Base-by-base conservation (phyloP, 192 early-diverging fungal genomes). In the Coemansia guatemalensis region DNA sequence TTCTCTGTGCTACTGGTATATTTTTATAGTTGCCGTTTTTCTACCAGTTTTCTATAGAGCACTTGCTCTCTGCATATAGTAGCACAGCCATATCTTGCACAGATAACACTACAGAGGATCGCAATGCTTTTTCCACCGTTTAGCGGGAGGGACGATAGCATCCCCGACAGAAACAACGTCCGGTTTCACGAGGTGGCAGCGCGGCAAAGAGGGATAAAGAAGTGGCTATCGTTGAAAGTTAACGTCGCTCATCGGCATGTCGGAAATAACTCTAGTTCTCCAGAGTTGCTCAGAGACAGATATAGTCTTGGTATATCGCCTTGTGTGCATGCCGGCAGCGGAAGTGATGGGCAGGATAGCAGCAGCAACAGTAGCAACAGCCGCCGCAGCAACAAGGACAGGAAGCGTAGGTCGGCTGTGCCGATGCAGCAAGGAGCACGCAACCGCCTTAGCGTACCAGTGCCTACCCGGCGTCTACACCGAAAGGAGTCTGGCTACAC, bases 151-250 rank as follows among this genome's bases (percentile, higher is more conserved):
- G 59, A 51, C 8, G 39, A 7, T 8, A 27, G 21, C 67, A 30
- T 26, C 18, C 17, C 50, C 29, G 35, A 29, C 48, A 8, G 6
- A 11, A 20, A 25, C 9, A 33, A 20, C 53, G 22, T 8, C 4
- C 53, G 41, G 51, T 48, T 23, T 1, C 58, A 39, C 17, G 22
- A 60, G 20, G 25, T 23, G 3, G 1, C 58, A n/a, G 50, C 6
- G 9, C 50, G 27, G 21, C 53, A 53, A 14, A 20, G 69, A 18
- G 68, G 71, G 6, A 35, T 79, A 29, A 79, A 79, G 51, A 62
- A 65, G 48, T 79, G 76, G 76, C 49, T 79, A 47, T 69, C 76
- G 33, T 35, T 70, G 50, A 73, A 54, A 26, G 61, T 63, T 53
- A 21, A 39, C 60, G 4, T 22, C 33, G 29, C 33, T 7, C 35